Base-by-base conservation (phyloP, 2,329 filamentous ascomycete species). In the Ophiostoma ulmi region DNA sequence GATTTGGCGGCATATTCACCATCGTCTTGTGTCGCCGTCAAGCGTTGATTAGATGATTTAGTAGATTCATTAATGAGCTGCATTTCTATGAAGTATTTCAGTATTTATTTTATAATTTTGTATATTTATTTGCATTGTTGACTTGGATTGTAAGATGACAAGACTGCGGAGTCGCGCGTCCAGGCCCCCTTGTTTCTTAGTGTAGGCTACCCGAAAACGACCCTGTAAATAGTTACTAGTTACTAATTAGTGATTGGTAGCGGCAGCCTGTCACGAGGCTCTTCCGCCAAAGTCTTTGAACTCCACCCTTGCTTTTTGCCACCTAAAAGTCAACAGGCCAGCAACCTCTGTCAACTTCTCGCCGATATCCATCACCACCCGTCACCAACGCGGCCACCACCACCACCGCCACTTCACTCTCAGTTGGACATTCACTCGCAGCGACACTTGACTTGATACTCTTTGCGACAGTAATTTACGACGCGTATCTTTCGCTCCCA, bases 291-390 rank as follows among this genome's bases (percentile, higher is more conserved):
- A 65, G 63, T 65, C 63, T 65, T 20, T 41, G 36, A 66, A 39
- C 65, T 67, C 65, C 39, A 48, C 38, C 63, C 63, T 36, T 65
- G 63, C 63, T 26, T 38, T 65, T 65, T 20, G 58, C 58, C 58
- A 31, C 58, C 58, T 26, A 63, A 63, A 55, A 48, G 44, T 48
- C 26, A 63, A 63, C 58, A 63, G 22, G 58, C 58, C 52, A 58
- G 52, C 52, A 58, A 26, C 52, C 22, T 58, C 52, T 26, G 10
- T 64, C 61, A 38, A 35, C 58, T 31, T 63, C 52, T 55, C 58
- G 26, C 26, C 26, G 58, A 35, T 35, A 35, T 11, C 26, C 58
- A 63, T 63, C 58, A 63, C 36, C 36, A n/a, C 63, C 36, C 44
- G 44, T 48, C 55, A 61, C 55, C 55, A 58, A 61, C 22, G 31